phyloP scores from a whole-genome alignment of 768 basidiomycete genomes.

The Ramaria sp. region DNA sequence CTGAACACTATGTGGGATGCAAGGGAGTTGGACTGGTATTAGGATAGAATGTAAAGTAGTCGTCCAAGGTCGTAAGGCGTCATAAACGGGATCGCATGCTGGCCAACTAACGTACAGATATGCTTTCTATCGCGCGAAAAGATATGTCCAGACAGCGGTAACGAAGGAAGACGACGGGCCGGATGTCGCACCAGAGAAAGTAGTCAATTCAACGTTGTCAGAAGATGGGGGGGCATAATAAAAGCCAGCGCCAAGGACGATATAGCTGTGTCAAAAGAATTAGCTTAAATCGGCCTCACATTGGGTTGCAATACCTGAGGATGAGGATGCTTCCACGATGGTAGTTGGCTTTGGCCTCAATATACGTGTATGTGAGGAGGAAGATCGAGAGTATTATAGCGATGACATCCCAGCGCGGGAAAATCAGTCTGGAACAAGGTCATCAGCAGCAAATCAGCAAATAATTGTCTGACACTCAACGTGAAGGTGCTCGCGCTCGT shows the following conservation, averaged over 20 bases:
- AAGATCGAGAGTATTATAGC: conserved; percentile 94
- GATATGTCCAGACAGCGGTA: background rate
- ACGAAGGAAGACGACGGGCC: background rate
- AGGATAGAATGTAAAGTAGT: background rate
- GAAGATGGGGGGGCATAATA: conserved; percentile 62
- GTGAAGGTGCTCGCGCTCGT: conserved; percentile 86
- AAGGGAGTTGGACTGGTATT: background rate
- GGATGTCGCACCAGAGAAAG: background rate
- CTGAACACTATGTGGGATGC: background rate
- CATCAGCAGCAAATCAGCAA: background rate
- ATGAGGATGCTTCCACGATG: conserved; percentile 94
- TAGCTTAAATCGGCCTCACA: background rate
- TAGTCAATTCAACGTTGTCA: conserved; percentile 10
- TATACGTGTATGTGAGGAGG: conserved; percentile 96
- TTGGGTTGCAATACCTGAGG: conserved; percentile 48
- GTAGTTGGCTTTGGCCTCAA: conserved; percentile 98
- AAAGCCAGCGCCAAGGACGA: conserved; percentile 87
- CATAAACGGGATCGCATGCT: background rate
- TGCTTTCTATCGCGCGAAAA: background rate
- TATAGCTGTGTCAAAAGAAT: conserved; percentile 46
- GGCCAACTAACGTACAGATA: background rate
- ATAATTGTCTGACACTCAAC: conserved; percentile 36
- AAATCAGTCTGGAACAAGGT: conserved; percentile 59
- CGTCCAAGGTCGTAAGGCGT: background rate
- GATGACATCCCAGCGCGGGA: conserved; percentile 97